Conservation (phyloP, 2,329 filamentous ascomycete genomes). For the Neofusicoccum ribis region DNA sequence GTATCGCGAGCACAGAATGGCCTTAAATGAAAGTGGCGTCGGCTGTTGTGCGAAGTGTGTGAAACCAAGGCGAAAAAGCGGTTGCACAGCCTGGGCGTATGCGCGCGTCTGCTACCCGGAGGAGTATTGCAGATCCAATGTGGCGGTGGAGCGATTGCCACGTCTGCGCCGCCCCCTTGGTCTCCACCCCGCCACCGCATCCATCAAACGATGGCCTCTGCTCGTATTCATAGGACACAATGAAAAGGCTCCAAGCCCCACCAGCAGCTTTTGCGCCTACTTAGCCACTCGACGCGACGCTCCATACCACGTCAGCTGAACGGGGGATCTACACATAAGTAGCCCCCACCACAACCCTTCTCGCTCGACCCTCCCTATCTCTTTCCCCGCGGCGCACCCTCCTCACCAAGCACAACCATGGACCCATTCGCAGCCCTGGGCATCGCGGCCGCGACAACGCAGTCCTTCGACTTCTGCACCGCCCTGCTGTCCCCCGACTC, state of each 20-base stretch:
- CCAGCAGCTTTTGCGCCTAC: background rate
- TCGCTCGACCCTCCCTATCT: background rate
- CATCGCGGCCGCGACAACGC: background rate
- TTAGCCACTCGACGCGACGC: background rate
- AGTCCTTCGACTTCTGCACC: constrained; percentile 4
- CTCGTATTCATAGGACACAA: background rate
- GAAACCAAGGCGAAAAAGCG: no score
- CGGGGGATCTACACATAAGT: background rate
- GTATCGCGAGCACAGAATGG: no score
- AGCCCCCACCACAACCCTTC: background rate
- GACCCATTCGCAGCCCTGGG: background rate
- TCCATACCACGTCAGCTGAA: background rate
- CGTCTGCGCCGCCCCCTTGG: constrained; percentile 11
- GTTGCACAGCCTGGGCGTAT: no score
- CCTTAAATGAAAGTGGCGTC: no score
- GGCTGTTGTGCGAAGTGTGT: no score
- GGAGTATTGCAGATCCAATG: background rate
- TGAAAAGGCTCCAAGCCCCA: background rate
- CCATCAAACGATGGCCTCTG: background rate
- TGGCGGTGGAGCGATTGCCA: constrained; percentile 7
- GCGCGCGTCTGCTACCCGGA: background rate
- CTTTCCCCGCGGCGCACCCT: background rate
- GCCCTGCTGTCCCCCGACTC: background rate
- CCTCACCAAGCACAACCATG: background rate
- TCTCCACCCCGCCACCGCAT: background rate